Base-by-base conservation (phyloP, 495 filamentous ascomycete genomes). In the Venustampulla echinocandica region DNA sequence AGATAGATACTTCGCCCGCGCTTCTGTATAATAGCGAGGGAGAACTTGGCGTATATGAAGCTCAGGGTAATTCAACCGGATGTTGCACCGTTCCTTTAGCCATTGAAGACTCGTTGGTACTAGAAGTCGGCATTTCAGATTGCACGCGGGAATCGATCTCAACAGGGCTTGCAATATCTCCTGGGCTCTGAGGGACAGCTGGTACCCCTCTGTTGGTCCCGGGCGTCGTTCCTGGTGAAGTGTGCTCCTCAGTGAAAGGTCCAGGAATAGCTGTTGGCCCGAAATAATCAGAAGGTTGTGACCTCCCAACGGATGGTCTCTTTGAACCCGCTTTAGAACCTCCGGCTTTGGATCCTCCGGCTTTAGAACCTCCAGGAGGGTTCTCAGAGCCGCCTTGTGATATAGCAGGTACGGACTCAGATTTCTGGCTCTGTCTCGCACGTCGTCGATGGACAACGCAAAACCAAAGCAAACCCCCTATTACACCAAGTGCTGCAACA, bases 141-240 rank as follows among this genome's bases (percentile, higher is more conserved):
- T 54, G 35, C 21, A 19, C 23, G 17, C 37, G 22, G 1, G 46
- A 47, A 48, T 57, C 55, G 35, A 53, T 54, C 23, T 59, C 56
- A 1, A 59, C 56, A 19, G 56, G 56, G 7, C 42, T 27, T 13
- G 34, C 18, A 45, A 55, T 52, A 55, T 55, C 52, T 13, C 46
- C 49, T 18, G 55, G 55, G 17, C 38, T 36, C 14, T 49, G 14
- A 6, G 55, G 55, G 3, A 9, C 34, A 9, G 23, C 14, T 13
- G 52, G 52, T 1, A 54, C 55, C 1, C 55, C 55, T 39, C 47
- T 53, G 9, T 44, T 14, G 10, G 10, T 20, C 14, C 34, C 23
- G 6, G 44, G 45, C 11, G 30, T 47, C 5, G 23, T 36, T 1
- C 15, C 38, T 4, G 32, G 7, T 11, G 21, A 32, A 9, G 10